Conservation (phyloP, 768 basidiomycete species). For the Russula abietina region DNA sequence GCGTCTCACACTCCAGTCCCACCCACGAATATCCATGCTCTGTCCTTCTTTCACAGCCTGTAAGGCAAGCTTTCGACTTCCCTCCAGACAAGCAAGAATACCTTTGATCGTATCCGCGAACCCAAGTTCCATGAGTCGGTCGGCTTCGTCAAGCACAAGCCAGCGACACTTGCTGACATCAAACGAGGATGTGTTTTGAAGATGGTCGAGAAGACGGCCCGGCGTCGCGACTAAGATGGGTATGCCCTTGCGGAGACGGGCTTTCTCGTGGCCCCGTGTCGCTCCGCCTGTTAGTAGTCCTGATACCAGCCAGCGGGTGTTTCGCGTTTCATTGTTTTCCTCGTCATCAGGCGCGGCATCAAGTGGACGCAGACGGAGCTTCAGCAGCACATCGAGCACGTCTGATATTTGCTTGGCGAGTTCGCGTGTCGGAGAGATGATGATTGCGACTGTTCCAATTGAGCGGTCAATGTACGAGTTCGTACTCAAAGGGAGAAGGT, state of each 20-base stretch:
- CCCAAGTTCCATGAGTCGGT: conserved; percentile 95
- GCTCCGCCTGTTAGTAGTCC: conserved; percentile 92
- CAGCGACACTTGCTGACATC: conserved; percentile 91
- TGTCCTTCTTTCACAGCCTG: conserved; percentile 63
- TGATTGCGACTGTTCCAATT: conserved; percentile 90
- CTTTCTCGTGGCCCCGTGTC: conserved; percentile 92
- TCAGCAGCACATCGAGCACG: conserved; percentile 78
- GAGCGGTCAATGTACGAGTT: conserved; percentile 92
- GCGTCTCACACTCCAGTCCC: conserved; percentile 77
- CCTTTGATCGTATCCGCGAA: conserved; percentile 94
- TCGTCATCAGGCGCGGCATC: conserved; percentile 47
- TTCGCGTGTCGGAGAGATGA: conserved; percentile 93
- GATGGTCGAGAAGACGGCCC: conserved; percentile 89
- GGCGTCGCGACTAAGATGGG: conserved; percentile 96
- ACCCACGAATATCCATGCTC: conserved; percentile 69
- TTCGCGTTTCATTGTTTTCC: conserved; percentile 38
- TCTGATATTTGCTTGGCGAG: conserved; percentile 95
- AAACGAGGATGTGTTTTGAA: conserved; percentile 92
- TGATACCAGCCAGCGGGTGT: conserved; percentile 91
- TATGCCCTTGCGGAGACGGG: conserved; percentile 86
- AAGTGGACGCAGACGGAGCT: conserved; percentile 61
- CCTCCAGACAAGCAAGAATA: conserved; percentile 82
- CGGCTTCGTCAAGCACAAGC: conserved; percentile 96
- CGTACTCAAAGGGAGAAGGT: conserved; percentile 82
- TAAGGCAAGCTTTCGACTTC: conserved; percentile 63